Evolutionary conservation across 345 rosid species (phyloP), one percentile per base, ranked within the genome.

Genomic region (Pugionium dolabratum): DNA sequence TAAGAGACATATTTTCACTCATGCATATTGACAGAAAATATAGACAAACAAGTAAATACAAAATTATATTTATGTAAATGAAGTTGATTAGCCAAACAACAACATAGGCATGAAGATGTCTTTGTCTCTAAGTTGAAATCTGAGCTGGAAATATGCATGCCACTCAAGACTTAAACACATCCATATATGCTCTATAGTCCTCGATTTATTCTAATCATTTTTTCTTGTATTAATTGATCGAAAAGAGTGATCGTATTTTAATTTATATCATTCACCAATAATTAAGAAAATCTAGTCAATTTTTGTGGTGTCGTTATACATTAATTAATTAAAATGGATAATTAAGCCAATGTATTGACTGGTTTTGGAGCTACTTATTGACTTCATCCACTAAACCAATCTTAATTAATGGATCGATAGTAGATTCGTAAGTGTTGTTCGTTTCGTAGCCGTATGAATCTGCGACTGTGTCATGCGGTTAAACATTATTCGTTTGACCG

Each of bases 101-200:
- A 27, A 45, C 48, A 53, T 57, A 56, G 54, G 55, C 43, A 44
- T 54, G 56, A 37, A 70, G 55, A 62, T 62, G 75, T 70, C 75
- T 70, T 54, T 54, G 75, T 70, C 75, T 62, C 7, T 45, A 10
- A 62, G 69, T 70, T 70, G 75, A 54, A 62, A 45, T 54, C 56
- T 70, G 75, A 70, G 69, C 75, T 70, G 75, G 68, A 70, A 70
- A 62, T 50, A 70, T 62, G 75, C 75, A 62, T 70, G 69, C 75
- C 75, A 70, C 75, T 7, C 54, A 54, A 45, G 50, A 9, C 43
- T 18, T 62, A 61, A 36, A 52, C 28, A 36, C 40, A 43, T 52
- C 41, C 18, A 18, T 18, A 18, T 47, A 60, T 65, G n/a, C 7
- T 41, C 33, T 69, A n/a, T 69, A 18, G 7, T 26, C 54, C n/a